phyloP scores from a whole-genome alignment of 23 red algal genomes.

The Chondrus crispus region DNA sequence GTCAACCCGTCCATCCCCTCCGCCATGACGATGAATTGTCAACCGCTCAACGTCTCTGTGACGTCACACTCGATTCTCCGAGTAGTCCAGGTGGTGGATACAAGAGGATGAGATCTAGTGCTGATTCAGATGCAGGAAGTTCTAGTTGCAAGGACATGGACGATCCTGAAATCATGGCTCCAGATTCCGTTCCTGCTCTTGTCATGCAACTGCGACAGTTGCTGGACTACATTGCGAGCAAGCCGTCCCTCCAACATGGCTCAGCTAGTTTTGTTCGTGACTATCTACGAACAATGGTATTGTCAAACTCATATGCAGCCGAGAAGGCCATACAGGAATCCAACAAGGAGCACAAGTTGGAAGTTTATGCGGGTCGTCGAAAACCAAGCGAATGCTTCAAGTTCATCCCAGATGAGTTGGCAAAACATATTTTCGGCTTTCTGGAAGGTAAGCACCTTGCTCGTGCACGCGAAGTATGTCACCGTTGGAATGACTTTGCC shows the following conservation, averaged over 20 bases:
- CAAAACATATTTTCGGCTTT: constrained; percentile 88
- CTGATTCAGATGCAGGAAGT: constrained; percentile 43
- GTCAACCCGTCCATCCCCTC: neutral
- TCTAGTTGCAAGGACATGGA: constrained; percentile 66
- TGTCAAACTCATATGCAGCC: constrained; percentile 45
- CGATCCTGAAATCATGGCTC: constrained; percentile 36
- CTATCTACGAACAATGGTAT: constrained; percentile 84
- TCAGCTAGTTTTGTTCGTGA: constrained; percentile 95
- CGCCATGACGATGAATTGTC: constrained; percentile 6
- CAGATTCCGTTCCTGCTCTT: constrained; percentile 82
- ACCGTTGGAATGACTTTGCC: constrained; percentile 85
- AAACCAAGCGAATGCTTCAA: constrained; percentile 14
- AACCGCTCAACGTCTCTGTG: neutral
- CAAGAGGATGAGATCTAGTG: constrained; percentile 45
- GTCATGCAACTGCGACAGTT: constrained; percentile 65
- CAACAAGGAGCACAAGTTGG: neutral
- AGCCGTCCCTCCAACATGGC: constrained; percentile 72
- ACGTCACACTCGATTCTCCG: neutral
- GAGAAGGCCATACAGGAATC: constrained; percentile 24
- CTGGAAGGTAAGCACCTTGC: constrained; percentile 81
- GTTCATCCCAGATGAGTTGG: constrained; percentile 79
- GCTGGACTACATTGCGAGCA: constrained; percentile 73
- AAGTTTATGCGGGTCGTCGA: neutral
- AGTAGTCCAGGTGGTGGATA: constrained; percentile 10
- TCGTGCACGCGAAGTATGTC: constrained; percentile 68